Conservation (phyloP, 2,329 filamentous ascomycete genomes). For the Pestalotiopsis sp. region DNA sequence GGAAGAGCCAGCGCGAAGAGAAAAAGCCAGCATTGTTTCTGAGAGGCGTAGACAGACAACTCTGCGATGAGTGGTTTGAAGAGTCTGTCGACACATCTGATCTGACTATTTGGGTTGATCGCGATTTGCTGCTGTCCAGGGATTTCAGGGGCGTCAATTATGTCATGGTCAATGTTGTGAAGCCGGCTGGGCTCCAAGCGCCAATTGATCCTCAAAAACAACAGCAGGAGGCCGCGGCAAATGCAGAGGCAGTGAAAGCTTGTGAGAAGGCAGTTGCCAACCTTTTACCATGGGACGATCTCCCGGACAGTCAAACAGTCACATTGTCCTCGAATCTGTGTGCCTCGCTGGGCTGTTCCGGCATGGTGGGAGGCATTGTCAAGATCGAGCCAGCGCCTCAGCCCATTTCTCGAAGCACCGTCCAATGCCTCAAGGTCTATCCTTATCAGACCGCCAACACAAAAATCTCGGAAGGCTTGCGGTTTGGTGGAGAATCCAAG, state of each 20-base stretch:
- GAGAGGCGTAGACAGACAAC: conserved; percentile 70
- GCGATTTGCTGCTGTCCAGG: conserved; percentile 70
- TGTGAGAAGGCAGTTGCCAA: conserved; percentile 73
- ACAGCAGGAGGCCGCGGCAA: conserved; percentile 65
- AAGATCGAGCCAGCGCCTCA: conserved; percentile 81
- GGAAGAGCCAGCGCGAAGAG: conserved; percentile 60
- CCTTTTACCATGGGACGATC: conserved; percentile 78
- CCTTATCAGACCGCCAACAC: conserved; percentile 67
- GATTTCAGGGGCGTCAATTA: conserved; percentile 75
- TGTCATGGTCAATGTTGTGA: conserved; percentile 83
- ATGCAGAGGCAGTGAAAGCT: conserved; percentile 48
- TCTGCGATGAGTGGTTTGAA: conserved; percentile 78
- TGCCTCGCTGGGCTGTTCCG: conserved; percentile 67
- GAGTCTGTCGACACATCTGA: conserved; percentile 57
- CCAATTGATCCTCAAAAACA: conserved; percentile 69
- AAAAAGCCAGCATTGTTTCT: conserved; percentile 72
- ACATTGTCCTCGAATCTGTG: conserved; percentile 80
- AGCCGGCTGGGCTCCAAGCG: conserved; percentile 73
- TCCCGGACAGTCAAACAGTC: conserved; percentile 77
- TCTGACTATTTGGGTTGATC: conserved; percentile 82
- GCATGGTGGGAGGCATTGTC: conserved; percentile 81
- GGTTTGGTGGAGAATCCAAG: conserved; percentile 85
- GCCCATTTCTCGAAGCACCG: conserved; percentile 65
- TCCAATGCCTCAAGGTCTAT: conserved; percentile 72
- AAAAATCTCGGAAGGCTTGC: conserved; percentile 66